Evolutionary conservation across 306 rosid genomes (phyloP).

Genomic region (Casuarina equisetifolia): DNA sequence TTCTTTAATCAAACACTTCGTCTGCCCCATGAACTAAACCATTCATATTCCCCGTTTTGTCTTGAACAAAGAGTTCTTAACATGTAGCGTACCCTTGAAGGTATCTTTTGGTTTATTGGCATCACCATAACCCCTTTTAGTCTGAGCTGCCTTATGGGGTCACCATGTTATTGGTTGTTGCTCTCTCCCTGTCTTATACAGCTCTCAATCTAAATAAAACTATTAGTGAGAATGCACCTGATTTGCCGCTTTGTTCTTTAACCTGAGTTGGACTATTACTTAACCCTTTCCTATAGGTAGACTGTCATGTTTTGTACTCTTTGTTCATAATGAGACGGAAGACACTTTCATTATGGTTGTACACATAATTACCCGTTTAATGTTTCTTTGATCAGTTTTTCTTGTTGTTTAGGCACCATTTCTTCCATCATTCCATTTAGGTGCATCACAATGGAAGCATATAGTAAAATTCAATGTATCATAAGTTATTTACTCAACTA

Average conservation of each 20-base stretch:
- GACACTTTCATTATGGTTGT: not conserved
- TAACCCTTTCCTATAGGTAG: conserved; percentile 24
- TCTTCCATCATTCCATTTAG: too few species aligned
- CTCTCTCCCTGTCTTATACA: conserved; percentile 25
- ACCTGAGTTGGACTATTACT: conserved; percentile 31
- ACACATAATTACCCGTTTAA: not conserved
- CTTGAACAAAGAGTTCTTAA: not conserved
- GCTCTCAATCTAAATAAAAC: not conserved
- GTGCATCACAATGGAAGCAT: too few species aligned
- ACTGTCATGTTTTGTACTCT: not conserved
- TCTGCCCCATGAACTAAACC: not conserved
- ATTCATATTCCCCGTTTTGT: not conserved
- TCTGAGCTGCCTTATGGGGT: not conserved
- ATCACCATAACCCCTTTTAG: not conserved
- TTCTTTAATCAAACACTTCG: not conserved
- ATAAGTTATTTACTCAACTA: too few species aligned
- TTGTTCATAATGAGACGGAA: not conserved
- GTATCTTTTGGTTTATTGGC: not conserved
- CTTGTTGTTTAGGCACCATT: not conserved
- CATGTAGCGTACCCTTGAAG: not conserved
- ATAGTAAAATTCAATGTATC: too few species aligned
- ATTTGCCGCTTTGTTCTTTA: conserved; percentile 36
- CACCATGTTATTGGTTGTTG: conserved; percentile 30
- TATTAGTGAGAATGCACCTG: not conserved
- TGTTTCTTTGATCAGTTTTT: not conserved